phyloP scores from a whole-genome alignment of 2,329 filamentous ascomycete species.

The Byssoonygena ceratinophila region DNA sequence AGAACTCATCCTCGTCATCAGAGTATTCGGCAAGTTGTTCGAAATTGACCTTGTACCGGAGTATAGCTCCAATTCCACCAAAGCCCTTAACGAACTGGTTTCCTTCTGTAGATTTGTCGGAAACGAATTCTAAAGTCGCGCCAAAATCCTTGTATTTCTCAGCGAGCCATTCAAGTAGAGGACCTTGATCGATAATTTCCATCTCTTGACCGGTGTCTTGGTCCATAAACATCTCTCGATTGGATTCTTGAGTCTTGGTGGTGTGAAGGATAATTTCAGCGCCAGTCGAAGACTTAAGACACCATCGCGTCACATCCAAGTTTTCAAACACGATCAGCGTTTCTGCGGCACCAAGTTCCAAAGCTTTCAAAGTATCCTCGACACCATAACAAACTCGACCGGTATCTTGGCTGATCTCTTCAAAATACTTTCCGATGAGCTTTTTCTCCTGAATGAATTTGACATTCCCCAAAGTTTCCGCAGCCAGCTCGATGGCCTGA shows the following conservation, averaged over 20 bases:
- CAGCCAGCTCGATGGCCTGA: slow-evolving; percentile 90
- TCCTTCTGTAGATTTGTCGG: slow-evolving; percentile 91
- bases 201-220: slow-evolving; percentile 94
- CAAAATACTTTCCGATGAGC: slow-evolving; percentile 96
- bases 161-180: slow-evolving; percentile 98
- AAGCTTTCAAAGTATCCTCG: slow-evolving; percentile 90
- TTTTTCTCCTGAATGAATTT: slow-evolving; percentile 99
- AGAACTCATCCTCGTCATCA: slow-evolving; percentile 86
- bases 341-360: slow-evolving; percentile 92
- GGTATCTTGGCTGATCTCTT: slow-evolving; percentile 96
- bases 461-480: slow-evolving; percentile 95
- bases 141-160: slow-evolving; percentile 98
- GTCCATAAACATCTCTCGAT: slow-evolving; percentile 83
- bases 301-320: slow-evolving; percentile 85
- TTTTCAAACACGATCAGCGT: slow-evolving; percentile 96
- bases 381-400: slow-evolving; percentile 97
- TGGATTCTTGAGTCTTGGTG: slow-evolving; percentile 71
- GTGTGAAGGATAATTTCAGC: slow-evolving; percentile 69
- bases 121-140: slow-evolving; percentile 91
- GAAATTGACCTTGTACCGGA: slow-evolving; percentile 99
- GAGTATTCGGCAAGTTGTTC: slow-evolving; percentile 91
- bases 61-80: slow-evolving; percentile 91
- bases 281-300: slow-evolving; percentile 68
- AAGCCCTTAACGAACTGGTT: slow-evolving; percentile 99
- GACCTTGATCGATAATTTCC: slow-evolving; percentile 77